Base-by-base conservation (phyloP, 257 asterid genomes). In the Salvia miltiorrhiza region DNA sequence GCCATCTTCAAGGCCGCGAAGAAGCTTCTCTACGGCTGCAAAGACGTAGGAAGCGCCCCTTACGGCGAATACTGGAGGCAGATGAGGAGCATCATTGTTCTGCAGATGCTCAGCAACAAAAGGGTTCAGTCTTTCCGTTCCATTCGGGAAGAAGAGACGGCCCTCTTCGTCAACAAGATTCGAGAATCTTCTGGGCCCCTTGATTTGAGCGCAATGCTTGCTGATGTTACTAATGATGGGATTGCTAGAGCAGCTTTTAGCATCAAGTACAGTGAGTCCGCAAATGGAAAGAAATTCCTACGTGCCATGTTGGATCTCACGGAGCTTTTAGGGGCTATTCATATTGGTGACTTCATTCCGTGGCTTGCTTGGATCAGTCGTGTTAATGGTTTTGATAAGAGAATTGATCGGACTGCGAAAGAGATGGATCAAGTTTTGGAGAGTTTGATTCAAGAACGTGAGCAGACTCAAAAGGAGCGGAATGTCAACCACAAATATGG, bases 221-320 rank as follows among this genome's bases (percentile, higher is more conserved):
- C n/a, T 37, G 9, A 57, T 30, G 44, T 56, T 4, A 7, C 23
- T 3, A 40, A 28, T 4, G 67, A 69, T 19, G 67, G 48, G 21
- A 44, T 69, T n/a, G 49, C 48, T 4, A 48, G 67, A 28, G 40
- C 67, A 7, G 37, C 74, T 28, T 69, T 57, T 5, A 59, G 74
- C 11, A 32, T 5, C 48, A 69, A 19, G 16, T 56, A 30, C 16
- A 30, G 74, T 19, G 47, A 30, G 13, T 69, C 58, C 1, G 66
- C 56, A 17, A 33, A 12, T 9, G 67, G 74, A 0, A 56, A 32
- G 39, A 69, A 19, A 7, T 56, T 69, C 5, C 13, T 69, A 2
- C 1, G 5, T 21, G 5, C 20, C 39, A 21, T 57, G 59, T 4
- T 3, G 0, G 11, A 69, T 9, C 2, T 56, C 2, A 33, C 33